Conservation (phyloP, 345 rosid species). For the Salix viminalis region DNA sequence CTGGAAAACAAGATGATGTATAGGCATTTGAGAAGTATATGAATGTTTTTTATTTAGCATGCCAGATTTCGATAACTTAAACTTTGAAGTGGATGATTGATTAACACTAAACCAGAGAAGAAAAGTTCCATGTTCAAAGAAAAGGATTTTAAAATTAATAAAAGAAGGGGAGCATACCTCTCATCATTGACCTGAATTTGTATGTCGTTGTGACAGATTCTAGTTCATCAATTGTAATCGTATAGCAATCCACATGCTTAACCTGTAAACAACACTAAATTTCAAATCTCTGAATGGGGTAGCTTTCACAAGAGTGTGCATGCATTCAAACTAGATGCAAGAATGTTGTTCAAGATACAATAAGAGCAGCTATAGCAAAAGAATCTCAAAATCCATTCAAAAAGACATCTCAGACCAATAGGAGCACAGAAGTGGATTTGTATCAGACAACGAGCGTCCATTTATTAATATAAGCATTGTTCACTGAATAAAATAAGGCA, state of each 20-base stretch:
- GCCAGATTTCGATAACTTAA: background rate
- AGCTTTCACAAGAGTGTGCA: background rate
- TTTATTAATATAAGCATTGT: background rate
- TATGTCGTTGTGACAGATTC: conserved; percentile 71
- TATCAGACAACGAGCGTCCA: background rate
- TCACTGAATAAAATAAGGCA: background rate
- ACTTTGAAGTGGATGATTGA: background rate
- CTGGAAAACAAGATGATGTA: background rate
- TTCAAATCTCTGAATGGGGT: background rate
- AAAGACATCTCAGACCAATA: background rate
- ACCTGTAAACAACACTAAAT: conserved; percentile 42
- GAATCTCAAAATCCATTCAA: background rate
- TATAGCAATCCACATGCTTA: conserved; percentile 78
- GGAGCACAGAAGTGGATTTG: background rate
- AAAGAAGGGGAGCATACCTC: conserved; percentile 44
- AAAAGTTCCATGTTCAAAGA: background rate
- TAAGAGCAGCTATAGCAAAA: background rate
- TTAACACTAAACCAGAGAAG: background rate
- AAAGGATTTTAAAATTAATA: background rate
- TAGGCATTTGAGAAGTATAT: background rate
- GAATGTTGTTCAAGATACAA: background rate
- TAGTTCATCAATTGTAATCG: conserved; percentile 66
- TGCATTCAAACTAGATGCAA: background rate
- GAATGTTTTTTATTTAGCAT: background rate
- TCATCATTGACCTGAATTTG: conserved; percentile 90